phyloP scores from a whole-genome alignment of 371 early-diverging fungal genomes.

The Actinomortierella wolfii region DNA sequence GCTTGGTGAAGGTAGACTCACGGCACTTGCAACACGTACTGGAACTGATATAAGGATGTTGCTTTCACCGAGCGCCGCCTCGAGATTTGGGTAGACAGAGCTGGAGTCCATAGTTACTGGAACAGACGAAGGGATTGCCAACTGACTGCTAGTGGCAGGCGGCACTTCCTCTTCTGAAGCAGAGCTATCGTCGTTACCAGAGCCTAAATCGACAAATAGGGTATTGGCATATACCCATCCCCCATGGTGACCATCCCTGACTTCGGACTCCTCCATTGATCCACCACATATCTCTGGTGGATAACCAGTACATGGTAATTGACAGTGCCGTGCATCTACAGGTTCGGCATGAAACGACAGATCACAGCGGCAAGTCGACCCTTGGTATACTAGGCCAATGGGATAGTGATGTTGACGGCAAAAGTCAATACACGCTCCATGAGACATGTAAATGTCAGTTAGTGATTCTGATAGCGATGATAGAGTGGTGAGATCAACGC shows the following conservation, averaged over 20 bases:
- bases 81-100: too few relatives aligned
- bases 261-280: not conserved
- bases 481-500: too few relatives aligned
- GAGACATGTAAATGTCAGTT: too few relatives aligned
- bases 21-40: not conserved
- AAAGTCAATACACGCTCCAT: too few relatives aligned
- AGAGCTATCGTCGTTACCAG: not conserved
- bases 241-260: not conserved
- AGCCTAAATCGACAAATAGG: not conserved
- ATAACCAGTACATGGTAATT: too few relatives aligned
- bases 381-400: too few relatives aligned
- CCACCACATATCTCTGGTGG: too few relatives aligned
- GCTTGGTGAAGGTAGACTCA: not conserved
- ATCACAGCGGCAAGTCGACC: too few relatives aligned
- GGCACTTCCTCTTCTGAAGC: not conserved
- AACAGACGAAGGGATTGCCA: not conserved
- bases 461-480: too few relatives aligned
- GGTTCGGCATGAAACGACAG: too few relatives aligned
- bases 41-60: constrained; percentile 2
- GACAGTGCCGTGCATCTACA: too few relatives aligned
- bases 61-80: not conserved
- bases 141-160: not conserved
- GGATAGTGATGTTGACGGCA: too few relatives aligned
- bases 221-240: not conserved
- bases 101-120: not conserved